Base-by-base conservation (phyloP, 768 basidiomycete species). In the Mycena maculata region DNA sequence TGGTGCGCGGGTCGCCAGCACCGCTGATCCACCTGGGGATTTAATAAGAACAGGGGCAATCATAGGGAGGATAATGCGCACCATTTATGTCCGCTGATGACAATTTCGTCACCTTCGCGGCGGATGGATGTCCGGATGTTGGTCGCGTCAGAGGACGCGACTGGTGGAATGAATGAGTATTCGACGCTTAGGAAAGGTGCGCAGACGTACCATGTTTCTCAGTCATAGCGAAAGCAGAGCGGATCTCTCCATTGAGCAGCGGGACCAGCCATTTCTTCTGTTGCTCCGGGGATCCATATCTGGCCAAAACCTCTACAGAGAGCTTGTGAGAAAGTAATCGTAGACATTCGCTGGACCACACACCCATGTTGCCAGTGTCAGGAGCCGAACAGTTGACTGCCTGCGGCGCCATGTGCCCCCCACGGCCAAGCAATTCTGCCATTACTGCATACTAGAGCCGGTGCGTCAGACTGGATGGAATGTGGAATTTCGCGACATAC, bases 1-100 rank as follows among this genome's bases (percentile, higher is more conserved):
- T 89, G 67, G 92, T 92, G 67, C 96, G 86, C 48, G 95, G 95
- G 77, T 99, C 96, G 20, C 96, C 96, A 9, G 96, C 97, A 54
- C 96, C 96, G 30, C 94, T 96, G 77, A 99, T 99, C 92, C 94
- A 99, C 94, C 92, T 96, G 65, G 12, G 48, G 28, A 60, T 48
- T 39, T 48, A 48, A 36, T 13, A 38, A 30, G 9, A 16, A 30
- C 3, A 63, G 18, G 16, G 28, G 41, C 28, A 41, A 31, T 6
- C 39, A 30, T 20, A 50, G 30, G 42, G 44, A 42, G 38, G 50
- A 22, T n/a, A 25, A 41, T 31, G 38, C 27, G 68, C 76, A 93
- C 96, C 97, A 99, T 86, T 99, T 99, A 80, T 96, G 95, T 0
- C 96, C 98, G 73, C 93, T 96, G 67, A 99, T 90, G 69, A 97